Evolutionary conservation across 1,284 basidiomycete species (phyloP).

Genomic region (Boletellus sp.): DNA sequence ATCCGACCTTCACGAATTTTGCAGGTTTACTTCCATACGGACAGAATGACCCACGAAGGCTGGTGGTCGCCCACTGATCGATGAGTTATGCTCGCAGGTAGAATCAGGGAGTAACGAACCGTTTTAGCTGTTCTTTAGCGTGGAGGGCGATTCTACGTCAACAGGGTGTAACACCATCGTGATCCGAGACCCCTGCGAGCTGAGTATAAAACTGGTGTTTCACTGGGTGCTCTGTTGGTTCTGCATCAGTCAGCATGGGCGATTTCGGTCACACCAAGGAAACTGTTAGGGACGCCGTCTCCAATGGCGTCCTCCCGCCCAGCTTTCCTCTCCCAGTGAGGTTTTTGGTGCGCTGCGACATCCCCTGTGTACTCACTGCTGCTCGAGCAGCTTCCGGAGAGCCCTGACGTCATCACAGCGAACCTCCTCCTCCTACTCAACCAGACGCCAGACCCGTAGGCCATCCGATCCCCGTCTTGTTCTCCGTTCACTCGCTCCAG

Average conservation of each 20-base stretch:
- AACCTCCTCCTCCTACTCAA: conserved; percentile 50
- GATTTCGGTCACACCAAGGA: conserved; percentile 12
- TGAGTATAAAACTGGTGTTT: background rate
- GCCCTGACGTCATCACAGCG: conserved; percentile 52
- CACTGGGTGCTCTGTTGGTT: background rate
- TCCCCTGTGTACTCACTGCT: background rate
- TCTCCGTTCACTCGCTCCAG: conserved; percentile 22
- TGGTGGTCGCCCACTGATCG: no score
- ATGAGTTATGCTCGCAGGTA: no score
- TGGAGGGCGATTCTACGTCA: no score
- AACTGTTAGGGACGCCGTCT: conserved; percentile 21
- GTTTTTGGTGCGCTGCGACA: background rate
- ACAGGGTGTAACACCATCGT: no score
- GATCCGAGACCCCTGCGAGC: background rate
- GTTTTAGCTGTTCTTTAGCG: no score
- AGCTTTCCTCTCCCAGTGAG: conserved; percentile 33
- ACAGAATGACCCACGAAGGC: no score
- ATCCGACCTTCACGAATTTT: no score
- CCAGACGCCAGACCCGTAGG: conserved; percentile 42
- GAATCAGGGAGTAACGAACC: no score
- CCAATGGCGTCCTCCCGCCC: conserved; percentile 33
- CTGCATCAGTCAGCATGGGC: background rate
- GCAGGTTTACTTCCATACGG: no score
- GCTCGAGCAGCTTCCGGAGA: conserved; percentile 43
- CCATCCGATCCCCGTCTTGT: background rate